A percentile compares a stretch with the other conserved stretches of the same genome.
These are phyloP conservation scores for Trichophyton mentagrophytes DNA, from an alignment of 2,329 filamentous ascomycete species.

Conservation along the genomic window DNA sequence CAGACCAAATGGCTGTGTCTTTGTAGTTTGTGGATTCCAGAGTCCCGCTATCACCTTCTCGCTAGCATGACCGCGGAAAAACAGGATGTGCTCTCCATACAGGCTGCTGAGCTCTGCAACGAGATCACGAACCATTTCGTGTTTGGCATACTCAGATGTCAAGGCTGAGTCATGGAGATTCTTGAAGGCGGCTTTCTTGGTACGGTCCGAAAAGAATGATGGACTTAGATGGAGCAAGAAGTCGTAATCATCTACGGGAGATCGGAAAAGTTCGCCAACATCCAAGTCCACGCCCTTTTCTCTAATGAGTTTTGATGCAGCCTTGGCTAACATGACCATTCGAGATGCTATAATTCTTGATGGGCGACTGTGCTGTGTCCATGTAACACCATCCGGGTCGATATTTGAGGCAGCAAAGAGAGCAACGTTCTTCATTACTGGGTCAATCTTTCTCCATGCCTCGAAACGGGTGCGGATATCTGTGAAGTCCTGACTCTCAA, in stretches of 20 bases:
- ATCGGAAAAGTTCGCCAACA: constrained; percentile 53
- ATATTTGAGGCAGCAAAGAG: constrained; percentile 71
- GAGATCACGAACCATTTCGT: constrained; percentile 51
- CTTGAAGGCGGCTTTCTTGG: constrained; percentile 46
- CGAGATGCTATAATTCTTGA: constrained; percentile 72
- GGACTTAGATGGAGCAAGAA: constrained; percentile 62
- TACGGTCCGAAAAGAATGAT: constrained; percentile 33
- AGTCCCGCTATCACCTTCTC: constrained; percentile 50
- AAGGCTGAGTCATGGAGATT: constrained; percentile 53
- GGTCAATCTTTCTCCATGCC: constrained; percentile 78
- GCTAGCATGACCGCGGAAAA: constrained; percentile 57
- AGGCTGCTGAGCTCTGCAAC: constrained; percentile 52
- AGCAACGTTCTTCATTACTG: constrained; percentile 69
- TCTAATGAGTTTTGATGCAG: constrained; percentile 53
- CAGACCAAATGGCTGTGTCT: constrained; percentile 23
- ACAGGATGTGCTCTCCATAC: constrained; percentile 59
- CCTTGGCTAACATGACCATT: constrained; percentile 68
- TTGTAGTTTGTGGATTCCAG: constrained; percentile 45
- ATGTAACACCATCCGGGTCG: constrained; percentile 65
- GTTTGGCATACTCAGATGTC: constrained; percentile 36
- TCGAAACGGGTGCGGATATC: constrained; percentile 60
- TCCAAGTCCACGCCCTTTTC: constrained; percentile 43
- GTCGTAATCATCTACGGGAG: constrained; percentile 66
- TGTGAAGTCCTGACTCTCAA: constrained; percentile 49
- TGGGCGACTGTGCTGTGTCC: constrained; percentile 57